These are phyloP conservation scores for Rubroboletus pulcherrimus DNA, from an alignment of 768 basidiomycete genomes.

Conservation along the genomic window DNA sequence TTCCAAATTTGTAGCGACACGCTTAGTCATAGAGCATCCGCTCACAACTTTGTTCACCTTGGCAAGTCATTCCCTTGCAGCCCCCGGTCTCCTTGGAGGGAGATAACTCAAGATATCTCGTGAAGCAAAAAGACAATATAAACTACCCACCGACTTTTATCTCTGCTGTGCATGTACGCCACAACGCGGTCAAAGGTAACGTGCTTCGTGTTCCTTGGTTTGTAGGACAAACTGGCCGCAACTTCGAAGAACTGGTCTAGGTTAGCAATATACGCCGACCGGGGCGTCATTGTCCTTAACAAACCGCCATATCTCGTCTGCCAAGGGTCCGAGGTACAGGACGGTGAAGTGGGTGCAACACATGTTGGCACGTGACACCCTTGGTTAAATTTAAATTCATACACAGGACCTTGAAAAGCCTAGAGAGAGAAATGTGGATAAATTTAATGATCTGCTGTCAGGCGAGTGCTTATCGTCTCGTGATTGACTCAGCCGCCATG, in stretches of 20 bases:
- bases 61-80: not conserved
- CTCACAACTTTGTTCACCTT: not conserved
- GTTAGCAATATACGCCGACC: slow-evolving; percentile 49
- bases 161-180: slow-evolving; percentile 16
- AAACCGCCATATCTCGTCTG: slow-evolving; percentile 59
- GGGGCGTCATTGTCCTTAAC: slow-evolving; percentile 50
- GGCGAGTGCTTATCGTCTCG: slow-evolving; percentile 24
- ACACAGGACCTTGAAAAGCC: slow-evolving; percentile 17
- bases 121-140: not conserved
- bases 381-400: slow-evolving; percentile 1
- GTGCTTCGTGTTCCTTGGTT: not conserved
- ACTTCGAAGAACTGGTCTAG: slow-evolving; percentile 30
- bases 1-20: not conserved
- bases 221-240: not conserved
- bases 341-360: slow-evolving; percentile 17
- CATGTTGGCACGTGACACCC: not conserved
- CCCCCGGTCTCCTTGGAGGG: not conserved
- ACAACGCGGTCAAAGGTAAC: slow-evolving; percentile 22
- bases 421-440: slow-evolving; percentile 26
- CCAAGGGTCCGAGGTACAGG: slow-evolving; percentile 37
- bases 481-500: not conserved
- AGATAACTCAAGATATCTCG: not conserved
- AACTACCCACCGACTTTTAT: not conserved
- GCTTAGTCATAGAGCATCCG: slow-evolving; percentile 8
- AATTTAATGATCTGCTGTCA: slow-evolving; percentile 36